Conservation (phyloP, 257 asterid genomes). For the Solanum pimpinellifolium region DNA sequence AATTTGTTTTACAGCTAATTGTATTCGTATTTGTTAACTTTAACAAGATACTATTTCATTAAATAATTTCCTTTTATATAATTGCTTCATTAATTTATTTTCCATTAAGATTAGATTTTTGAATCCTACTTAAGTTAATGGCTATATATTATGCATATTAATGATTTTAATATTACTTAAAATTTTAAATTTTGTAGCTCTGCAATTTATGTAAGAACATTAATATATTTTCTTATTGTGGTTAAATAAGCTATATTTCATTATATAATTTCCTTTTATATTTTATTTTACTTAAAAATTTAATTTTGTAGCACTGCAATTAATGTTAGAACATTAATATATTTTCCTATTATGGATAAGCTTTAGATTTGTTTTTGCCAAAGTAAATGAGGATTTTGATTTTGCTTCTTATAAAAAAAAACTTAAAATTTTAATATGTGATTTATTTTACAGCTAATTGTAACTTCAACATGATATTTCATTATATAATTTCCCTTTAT, state of each 20-base stretch:
- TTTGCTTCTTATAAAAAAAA: background rate
- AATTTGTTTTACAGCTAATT: no score
- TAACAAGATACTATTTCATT: no score
- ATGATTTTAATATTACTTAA: background rate
- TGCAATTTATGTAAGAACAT: background rate
- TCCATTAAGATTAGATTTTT: no score
- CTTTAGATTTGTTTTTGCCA: background rate
- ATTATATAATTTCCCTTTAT: no score
- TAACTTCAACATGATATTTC: no score
- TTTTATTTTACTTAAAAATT: background rate
- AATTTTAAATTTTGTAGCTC: background rate
- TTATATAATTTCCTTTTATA: no score
- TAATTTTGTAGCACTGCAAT: background rate
- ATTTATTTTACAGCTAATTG: background rate
- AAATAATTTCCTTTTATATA: no score
- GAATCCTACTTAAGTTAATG: no score
- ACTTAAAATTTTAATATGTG: background rate
- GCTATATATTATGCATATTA: no score
- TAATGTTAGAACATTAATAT: background rate
- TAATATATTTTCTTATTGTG: background rate
- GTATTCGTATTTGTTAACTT: no score
- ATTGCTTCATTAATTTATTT: no score
- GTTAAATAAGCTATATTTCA: no score
- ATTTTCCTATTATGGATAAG: background rate
- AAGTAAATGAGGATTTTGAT: background rate